Percentiles rank a stretch among this genome's conserved stretches.
These are phyloP conservation scores for Verruconis gallopava DNA, from an alignment of 2,329 filamentous ascomycete genomes.

Conservation along the genomic window DNA sequence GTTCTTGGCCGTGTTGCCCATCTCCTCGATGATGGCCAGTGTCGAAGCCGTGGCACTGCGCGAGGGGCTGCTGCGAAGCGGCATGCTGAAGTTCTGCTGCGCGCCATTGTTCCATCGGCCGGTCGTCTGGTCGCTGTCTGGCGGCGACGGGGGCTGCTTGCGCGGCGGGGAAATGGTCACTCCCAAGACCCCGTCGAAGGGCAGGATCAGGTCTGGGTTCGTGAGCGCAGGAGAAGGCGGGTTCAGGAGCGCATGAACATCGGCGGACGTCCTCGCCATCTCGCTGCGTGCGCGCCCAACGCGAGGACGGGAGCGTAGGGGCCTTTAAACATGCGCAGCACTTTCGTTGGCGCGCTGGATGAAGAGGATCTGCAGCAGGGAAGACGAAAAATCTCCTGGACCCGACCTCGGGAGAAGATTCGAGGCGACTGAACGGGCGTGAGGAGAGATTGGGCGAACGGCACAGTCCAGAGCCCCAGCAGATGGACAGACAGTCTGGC, in stretches of 20 bases:
- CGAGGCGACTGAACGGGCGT: no score
- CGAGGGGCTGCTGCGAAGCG: neutral
- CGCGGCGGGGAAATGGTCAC: constrained; percentile 27
- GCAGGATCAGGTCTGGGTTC: constrained; percentile 85
- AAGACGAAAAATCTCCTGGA: constrained; percentile 1
- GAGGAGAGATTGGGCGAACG: no score
- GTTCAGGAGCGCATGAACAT: neutral
- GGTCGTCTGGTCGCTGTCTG: constrained; percentile 10
- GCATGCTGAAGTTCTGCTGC: neutral
- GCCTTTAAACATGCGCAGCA: neutral
- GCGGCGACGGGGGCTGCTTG: constrained; percentile 36
- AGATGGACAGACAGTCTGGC: no score
- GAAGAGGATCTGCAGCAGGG: neutral
- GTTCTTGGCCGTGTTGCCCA: constrained; percentile 7
- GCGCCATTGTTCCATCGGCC: neutral
- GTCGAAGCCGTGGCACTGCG: neutral
- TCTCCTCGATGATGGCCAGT: constrained; percentile 4
- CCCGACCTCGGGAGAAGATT: neutral
- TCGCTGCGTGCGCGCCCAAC: constrained; percentile 1
- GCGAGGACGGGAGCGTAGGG: neutral
- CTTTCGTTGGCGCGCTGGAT: no score
- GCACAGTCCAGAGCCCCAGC: no score
- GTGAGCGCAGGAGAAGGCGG: constrained; percentile 69
- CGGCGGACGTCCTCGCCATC: constrained; percentile 1
- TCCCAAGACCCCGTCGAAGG: constrained; percentile 23